phyloP scores from a whole-genome alignment of 2,329 filamentous ascomycete genomes.

The Cladophialophora psammophila region DNA sequence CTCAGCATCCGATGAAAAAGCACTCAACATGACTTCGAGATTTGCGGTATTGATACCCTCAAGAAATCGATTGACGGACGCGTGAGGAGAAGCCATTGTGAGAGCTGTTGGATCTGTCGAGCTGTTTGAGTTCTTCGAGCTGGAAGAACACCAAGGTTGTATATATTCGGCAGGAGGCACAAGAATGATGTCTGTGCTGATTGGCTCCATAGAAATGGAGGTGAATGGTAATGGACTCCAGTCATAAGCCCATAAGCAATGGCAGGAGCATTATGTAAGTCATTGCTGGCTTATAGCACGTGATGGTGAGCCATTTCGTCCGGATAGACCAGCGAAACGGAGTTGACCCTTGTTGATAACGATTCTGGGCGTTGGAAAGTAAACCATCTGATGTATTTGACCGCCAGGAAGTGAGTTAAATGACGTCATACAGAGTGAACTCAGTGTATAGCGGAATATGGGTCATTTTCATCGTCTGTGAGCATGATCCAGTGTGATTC shows the following conservation, averaged over 20 bases:
- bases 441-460: neutral
- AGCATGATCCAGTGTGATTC: neutral
- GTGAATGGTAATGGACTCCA: neutral
- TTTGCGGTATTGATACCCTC: slow-evolving; percentile 28
- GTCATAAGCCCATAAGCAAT: neutral
- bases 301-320: slow-evolving; percentile 24
- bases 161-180: slow-evolving; percentile 4
- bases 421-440: neutral
- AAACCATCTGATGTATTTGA: neutral
- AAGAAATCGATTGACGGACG: slow-evolving; percentile 24
- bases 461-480: neutral
- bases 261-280: neutral
- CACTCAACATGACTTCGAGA: slow-evolving; percentile 25
- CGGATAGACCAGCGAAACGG: neutral
- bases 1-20: slow-evolving; percentile 28
- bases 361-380: neutral
- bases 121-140: neutral
- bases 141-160: neutral
- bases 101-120: neutral
- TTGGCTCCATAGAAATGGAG: slow-evolving; percentile 3
- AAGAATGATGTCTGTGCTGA: neutral
- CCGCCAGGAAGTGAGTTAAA: neutral
- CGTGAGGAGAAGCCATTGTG: slow-evolving; percentile 23
- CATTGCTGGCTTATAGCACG: slow-evolving; percentile 26
- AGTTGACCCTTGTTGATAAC: neutral